Evolutionary conservation across 2,329 filamentous ascomycete species (phyloP).

Genomic region (Exophiala spinifera): DNA sequence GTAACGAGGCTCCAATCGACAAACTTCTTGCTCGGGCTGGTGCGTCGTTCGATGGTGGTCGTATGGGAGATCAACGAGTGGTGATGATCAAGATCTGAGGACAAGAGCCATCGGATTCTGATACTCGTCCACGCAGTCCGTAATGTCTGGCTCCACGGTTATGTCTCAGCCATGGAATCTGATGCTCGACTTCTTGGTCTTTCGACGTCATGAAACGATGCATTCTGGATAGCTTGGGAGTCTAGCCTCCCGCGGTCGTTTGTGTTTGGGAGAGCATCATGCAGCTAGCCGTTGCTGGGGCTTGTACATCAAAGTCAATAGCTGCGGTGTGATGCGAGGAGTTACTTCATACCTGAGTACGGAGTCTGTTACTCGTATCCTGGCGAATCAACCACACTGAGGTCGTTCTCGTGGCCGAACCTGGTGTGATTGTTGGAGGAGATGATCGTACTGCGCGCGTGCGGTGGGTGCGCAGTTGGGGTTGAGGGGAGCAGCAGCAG

Average conservation of each 20-base stretch:
- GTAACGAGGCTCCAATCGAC: too few species aligned
- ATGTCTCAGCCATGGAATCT: background rate
- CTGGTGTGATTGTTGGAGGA: background rate
- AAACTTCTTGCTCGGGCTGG: background rate
- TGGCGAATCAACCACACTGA: background rate
- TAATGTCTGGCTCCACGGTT: too few species aligned
- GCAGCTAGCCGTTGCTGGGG: background rate
- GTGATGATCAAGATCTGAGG: too few species aligned
- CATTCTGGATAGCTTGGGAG: constrained; percentile 6
- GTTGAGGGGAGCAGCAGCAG: background rate
- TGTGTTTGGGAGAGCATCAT: background rate
- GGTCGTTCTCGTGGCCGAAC: background rate
- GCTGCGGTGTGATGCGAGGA: too few species aligned
- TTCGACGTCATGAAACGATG: constrained; percentile 18
- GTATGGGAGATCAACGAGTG: too few species aligned
- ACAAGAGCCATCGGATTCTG: too few species aligned
- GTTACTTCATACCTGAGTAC: too few species aligned
- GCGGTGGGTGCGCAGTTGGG: background rate
- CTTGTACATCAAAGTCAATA: too few species aligned
- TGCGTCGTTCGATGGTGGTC: too few species aligned
- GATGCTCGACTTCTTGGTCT: background rate
- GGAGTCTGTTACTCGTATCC: background rate
- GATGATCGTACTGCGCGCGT: background rate
- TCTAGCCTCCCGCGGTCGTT: background rate
- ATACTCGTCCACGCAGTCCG: too few species aligned